A percentile compares a stretch with the other conserved stretches of the same genome.
Evolutionary conservation across 2,329 filamentous ascomycete species (phyloP).

Genomic region (Fusarium circinatum): DNA sequence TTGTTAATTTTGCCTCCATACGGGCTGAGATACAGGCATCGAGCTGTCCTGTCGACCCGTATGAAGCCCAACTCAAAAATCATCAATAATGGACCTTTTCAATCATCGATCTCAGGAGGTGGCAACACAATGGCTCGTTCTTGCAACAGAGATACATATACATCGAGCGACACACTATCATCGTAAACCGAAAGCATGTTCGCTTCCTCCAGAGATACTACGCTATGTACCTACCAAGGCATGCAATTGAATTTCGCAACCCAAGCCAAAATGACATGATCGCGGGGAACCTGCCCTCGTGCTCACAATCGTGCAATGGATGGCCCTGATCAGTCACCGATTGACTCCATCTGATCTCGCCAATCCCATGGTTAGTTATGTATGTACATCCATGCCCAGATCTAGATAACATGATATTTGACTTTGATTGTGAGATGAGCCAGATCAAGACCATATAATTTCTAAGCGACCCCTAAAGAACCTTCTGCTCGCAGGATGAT

Average conservation of each 20-base stretch:
- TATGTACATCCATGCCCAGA: background rate
- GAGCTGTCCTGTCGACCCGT: background rate
- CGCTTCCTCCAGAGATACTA: conserved; percentile 1
- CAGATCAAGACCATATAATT: conserved; percentile 2
- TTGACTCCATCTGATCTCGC: background rate
- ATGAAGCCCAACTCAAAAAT: background rate
- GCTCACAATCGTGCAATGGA: conserved; percentile 20
- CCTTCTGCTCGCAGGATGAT: background rate
- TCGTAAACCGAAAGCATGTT: background rate
- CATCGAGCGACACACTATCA: background rate
- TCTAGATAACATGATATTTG: conserved; percentile 13
- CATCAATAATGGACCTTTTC: background rate
- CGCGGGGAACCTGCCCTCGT: conserved; percentile 38
- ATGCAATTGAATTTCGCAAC: conserved; percentile 32
- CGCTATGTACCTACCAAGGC: too few relatives aligned
- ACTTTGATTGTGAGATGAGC: conserved; percentile 27
- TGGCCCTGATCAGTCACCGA: background rate
- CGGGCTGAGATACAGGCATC: background rate
- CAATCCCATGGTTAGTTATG: background rate
- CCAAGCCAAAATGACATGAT: conserved; percentile 40
- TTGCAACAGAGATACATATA: conserved; percentile 26
- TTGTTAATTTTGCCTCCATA: background rate
- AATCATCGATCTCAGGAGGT: conserved; percentile 13
- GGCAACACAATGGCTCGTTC: conserved; percentile 22
- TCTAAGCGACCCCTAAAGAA: conserved; percentile 15